phyloP scores from a whole-genome alignment of 2,329 filamentous ascomycete genomes.

The Cordyceps fumosorosea region DNA sequence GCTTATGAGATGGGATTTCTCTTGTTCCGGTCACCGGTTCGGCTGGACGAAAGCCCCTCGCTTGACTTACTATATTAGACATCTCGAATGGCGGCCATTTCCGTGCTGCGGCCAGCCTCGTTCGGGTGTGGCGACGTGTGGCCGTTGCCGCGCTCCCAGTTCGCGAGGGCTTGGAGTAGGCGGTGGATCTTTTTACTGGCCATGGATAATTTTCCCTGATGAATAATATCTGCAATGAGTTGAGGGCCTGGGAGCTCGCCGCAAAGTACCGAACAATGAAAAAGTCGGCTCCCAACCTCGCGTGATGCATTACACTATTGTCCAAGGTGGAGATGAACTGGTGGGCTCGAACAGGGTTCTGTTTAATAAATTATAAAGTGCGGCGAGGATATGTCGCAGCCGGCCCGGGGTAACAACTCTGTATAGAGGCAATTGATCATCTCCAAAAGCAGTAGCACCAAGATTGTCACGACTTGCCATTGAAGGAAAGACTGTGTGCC shows the following conservation, averaged over 20 bases:
- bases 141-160: conserved; percentile 2
- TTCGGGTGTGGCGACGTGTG: too few species aligned
- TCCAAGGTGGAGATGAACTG: conserved; percentile 1
- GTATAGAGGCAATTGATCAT: neutral
- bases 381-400: neutral
- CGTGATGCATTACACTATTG: neutral
- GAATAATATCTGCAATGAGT: too few species aligned
- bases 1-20: neutral
- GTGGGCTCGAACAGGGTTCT: neutral
- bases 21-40: neutral
- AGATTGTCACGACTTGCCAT: too few species aligned
- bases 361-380: too few species aligned
- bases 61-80: neutral
- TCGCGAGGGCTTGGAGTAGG: neutral
- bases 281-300: neutral
- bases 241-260: neutral
- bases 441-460: too few species aligned
- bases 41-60: neutral
- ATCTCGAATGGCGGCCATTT: neutral
- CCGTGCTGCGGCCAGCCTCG: neutral
- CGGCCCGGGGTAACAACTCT: neutral
- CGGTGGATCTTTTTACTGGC: neutral
- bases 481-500: too few species aligned
- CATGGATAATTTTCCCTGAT: too few species aligned
- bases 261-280: neutral